Percentiles rank a stretch among this genome's conserved stretches.
phyloP scores from a whole-genome alignment of 495 filamentous ascomycete genomes.

The Elasticomyces elasticus region DNA sequence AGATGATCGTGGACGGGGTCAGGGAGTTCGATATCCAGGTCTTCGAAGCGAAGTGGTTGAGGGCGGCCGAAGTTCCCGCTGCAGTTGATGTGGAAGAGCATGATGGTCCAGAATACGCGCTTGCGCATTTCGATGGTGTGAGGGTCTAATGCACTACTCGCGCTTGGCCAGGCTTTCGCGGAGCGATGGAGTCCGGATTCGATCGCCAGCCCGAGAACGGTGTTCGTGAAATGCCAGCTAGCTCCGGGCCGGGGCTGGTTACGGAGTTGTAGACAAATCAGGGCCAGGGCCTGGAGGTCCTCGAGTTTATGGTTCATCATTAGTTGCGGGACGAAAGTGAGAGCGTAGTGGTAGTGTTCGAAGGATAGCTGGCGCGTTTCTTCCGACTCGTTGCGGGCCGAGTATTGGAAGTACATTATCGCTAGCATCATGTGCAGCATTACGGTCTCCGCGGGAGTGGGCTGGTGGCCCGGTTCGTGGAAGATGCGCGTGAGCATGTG shows the following conservation, averaged over 20 bases:
- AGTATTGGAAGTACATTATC: slow-evolving; percentile 64
- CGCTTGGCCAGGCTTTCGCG: slow-evolving; percentile 48
- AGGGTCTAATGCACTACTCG: slow-evolving; percentile 38
- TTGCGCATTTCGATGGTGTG: slow-evolving; percentile 57
- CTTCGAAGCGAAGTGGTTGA: slow-evolving; percentile 58
- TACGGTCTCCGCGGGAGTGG: slow-evolving; percentile 55
- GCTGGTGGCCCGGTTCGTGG: slow-evolving; percentile 25
- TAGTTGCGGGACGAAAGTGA: slow-evolving; percentile 56
- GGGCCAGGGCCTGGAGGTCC: slow-evolving; percentile 58
- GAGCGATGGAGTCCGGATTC: slow-evolving; percentile 66
- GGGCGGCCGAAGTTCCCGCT: slow-evolving; percentile 66
- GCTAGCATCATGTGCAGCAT: slow-evolving; percentile 69
- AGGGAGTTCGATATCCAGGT: slow-evolving; percentile 68
- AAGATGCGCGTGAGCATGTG: slow-evolving; percentile 39
- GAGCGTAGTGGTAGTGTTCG: slow-evolving; percentile 63
- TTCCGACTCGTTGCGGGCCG: slow-evolving; percentile 47
- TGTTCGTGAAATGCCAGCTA: slow-evolving; percentile 52
- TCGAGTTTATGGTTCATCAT: slow-evolving; percentile 47
- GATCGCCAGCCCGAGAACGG: slow-evolving; percentile 53
- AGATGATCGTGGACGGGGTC: slow-evolving; percentile 58
- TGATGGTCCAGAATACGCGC: slow-evolving; percentile 62
- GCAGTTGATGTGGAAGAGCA: slow-evolving; percentile 51
- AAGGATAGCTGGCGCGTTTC: slow-evolving; percentile 52
- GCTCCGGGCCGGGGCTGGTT: slow-evolving; percentile 71
- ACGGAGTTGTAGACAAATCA: slow-evolving; percentile 60